Evolutionary conservation across 345 rosid genomes (phyloP), one percentile per base, ranked within the genome.

Genomic region (Linum trigynum): DNA sequence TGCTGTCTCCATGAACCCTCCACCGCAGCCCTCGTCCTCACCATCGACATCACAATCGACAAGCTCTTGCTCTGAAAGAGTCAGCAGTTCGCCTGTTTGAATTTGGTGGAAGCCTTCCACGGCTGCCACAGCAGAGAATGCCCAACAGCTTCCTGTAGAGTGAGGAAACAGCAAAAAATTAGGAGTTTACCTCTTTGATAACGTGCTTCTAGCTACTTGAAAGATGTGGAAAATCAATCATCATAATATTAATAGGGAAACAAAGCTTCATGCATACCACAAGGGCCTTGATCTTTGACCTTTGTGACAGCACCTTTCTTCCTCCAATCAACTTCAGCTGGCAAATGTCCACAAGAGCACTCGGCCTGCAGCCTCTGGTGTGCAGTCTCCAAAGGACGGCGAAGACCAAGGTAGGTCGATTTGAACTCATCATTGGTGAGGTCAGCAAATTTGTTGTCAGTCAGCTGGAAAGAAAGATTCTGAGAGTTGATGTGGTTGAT

Each of bases 401-500:
- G 59, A 2, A 74, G 67, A 1, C 80, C 79, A 36, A 12, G 67
- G 32, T 65, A 57, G 8, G 35, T 51, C 59, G 68, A 17, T 41
- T 55, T 39, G 72, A 82, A 75, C 75, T 79, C 82, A 62, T 70
- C 55, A 68, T 77, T 73, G 38, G 81, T 82, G 77, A 77, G 71
- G 51, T 79, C 78, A 1, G 82, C 77, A 67, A 63, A 73, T 48
- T 35, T 60, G 63, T 79, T 77, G 57, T 90, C 97, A 1, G 84
- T 72, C 61, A 90, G 81, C 69, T 78, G 81, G 82, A 67, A 90
- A 10, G 96, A 66, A 53, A 82, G 66, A 75, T 79, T 67, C 66
- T 72, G 88, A 36, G 85, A 81, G 73, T 90, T 94, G 72, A 90
- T 65, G 73, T 69, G 65, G 69, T 90, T 80, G 48, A 94, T 81